Percentiles rank a stretch among this genome's conserved stretches.
These are phyloP conservation scores for Diplocarpon mali DNA, from an alignment of 2,329 filamentous ascomycete species.

Conservation along the genomic window DNA sequence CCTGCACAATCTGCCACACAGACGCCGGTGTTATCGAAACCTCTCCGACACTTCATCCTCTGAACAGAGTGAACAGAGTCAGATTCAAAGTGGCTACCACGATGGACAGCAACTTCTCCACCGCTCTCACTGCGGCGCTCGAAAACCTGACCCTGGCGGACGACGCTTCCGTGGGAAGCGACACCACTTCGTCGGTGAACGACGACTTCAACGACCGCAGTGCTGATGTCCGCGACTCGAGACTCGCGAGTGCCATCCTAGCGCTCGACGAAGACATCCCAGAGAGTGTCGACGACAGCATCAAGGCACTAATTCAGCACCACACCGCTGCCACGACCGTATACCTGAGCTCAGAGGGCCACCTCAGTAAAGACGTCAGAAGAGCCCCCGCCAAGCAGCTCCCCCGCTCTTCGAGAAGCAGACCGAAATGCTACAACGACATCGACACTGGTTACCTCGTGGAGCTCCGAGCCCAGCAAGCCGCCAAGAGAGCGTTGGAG, in stretches of 20 bases:
- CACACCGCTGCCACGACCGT: background rate
- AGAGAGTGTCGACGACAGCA: constrained; percentile 4
- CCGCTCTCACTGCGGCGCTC: constrained; percentile 1
- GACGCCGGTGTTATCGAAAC: no score
- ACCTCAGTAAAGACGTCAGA: constrained; percentile 3
- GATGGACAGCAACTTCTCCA: background rate
- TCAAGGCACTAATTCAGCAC: constrained; percentile 4
- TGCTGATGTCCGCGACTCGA: constrained; percentile 1
- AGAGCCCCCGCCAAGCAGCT: constrained; percentile 5
- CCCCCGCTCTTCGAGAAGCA: constrained; percentile 3
- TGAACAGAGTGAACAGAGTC: no score
- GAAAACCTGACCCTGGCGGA: constrained; percentile 1
- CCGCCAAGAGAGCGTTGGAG: no score
- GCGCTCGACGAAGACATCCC: constrained; percentile 11
- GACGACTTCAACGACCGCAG: constrained; percentile 3
- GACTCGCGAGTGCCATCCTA: constrained; percentile 3
- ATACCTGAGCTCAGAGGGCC: background rate
- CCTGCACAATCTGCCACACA: no score
- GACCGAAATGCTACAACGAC: background rate
- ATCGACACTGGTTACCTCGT: no score
- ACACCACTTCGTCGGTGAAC: background rate
- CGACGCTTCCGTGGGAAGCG: background rate
- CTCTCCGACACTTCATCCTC: no score
- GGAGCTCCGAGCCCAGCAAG: no score
- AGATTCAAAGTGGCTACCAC: background rate